phyloP scores from a whole-genome alignment of 2,329 filamentous ascomycete species.

The Nemania abortiva region DNA sequence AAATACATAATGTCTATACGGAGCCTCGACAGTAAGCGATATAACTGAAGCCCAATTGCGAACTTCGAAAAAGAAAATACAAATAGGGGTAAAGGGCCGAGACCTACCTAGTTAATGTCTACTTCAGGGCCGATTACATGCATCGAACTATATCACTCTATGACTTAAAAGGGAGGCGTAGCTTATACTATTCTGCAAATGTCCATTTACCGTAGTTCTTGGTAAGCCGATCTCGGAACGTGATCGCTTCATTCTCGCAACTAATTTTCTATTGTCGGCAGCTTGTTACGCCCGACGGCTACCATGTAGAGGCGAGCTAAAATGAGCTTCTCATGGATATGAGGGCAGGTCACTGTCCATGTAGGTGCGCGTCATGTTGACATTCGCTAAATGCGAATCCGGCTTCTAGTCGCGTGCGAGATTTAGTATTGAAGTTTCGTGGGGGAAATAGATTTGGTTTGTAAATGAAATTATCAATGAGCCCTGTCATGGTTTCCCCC shows the following conservation, averaged over 20 bases:
- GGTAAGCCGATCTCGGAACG: background rate
- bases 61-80: too few species aligned
- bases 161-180: too few species aligned
- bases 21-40: too few species aligned
- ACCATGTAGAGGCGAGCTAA: background rate
- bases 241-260: background rate
- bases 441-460: background rate
- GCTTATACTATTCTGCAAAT: too few species aligned
- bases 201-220: background rate
- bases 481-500: background rate
- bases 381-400: background rate
- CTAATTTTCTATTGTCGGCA: background rate
- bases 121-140: too few species aligned
- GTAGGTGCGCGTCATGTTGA: background rate
- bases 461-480: background rate
- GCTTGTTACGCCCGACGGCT: background rate
- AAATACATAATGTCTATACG: too few species aligned
- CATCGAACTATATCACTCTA: too few species aligned
- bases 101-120: too few species aligned
- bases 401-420: background rate
- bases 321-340: background rate
- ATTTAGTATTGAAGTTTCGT: background rate
- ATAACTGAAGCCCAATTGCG: too few species aligned
- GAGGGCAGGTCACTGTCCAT: background rate
- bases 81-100: too few species aligned